Percentiles rank a stretch among this genome's conserved stretches.
Conservation (phyloP, 768 basidiomycete species). For the Macrolepiota albuminosa region DNA sequence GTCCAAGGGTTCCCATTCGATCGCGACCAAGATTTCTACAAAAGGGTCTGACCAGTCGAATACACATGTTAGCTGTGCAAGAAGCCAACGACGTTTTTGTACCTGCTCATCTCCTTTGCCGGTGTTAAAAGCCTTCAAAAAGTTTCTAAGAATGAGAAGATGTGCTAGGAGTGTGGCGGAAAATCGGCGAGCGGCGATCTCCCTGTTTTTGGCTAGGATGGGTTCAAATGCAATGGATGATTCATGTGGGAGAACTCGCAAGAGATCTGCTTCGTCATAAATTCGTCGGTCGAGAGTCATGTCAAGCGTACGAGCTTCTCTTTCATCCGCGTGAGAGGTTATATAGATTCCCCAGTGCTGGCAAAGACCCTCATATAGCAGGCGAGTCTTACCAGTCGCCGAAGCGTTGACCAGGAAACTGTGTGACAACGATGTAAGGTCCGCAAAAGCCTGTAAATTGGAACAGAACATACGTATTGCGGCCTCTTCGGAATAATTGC, state of each 20-base stretch:
- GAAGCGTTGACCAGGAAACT: conserved; percentile 4
- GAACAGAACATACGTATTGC: background rate
- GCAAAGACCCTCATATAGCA: background rate
- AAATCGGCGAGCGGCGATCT: background rate
- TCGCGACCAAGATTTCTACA: background rate
- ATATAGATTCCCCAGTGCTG: no score
- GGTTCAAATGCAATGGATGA: background rate
- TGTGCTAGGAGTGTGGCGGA: background rate
- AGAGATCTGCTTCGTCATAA: background rate
- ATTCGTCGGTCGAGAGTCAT: background rate
- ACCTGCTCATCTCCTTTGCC: background rate
- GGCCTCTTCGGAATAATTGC: background rate
- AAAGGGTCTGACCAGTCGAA: background rate
- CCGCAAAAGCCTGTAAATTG: background rate
- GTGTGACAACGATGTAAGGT: background rate
- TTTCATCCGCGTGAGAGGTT: background rate
- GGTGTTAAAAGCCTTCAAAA: background rate
- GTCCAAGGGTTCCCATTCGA: no score
- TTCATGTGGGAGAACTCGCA: background rate
- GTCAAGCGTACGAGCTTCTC: background rate
- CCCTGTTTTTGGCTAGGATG: background rate
- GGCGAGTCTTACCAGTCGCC: conserved; percentile 3
- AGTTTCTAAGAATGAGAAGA: background rate
- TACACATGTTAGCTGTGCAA: no score
- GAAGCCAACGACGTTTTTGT: no score